Base-by-base conservation (phyloP, 2,329 filamentous ascomycete genomes). In the Periconia sp. region DNA sequence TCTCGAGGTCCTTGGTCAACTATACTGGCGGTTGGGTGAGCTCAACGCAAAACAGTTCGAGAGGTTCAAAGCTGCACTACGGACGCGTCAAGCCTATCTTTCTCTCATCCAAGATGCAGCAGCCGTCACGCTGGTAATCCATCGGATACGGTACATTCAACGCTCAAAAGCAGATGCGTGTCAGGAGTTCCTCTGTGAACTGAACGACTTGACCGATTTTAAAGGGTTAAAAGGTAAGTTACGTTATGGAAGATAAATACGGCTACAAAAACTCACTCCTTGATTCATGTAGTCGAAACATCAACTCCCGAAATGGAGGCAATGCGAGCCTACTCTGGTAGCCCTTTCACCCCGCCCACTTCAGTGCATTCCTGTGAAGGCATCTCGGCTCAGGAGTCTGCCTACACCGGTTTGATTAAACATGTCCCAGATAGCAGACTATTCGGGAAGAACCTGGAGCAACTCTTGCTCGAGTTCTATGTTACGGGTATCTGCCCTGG, bases 11-110 rank as follows among this genome's bases (percentile, higher is more conserved):
- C 62, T 71, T 6, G 69, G 69, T n/a, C 69, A 71, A 44, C 58
- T 70, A 2, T 71, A 70, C 54, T 71, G 69, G 69, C 62, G 69
- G 15, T 48, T 71, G 47, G 68, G 68, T 35, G 69, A 71, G 45
- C 69, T 71, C 51, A 70, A 71, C 58, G 69, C 68, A 50, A 71
- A 69, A 54, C 69, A 70, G 48, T 71, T 70, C 37, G 68, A 71
- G 45, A 70, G 66, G 54, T 69, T 71, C 64, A 71, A 71, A 53
- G 47, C 43, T 6, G 53, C 61, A 27, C 57, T 71, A 8, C 66
- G 68, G 50, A 58, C 61, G 46, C 64, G 66, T 30, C 60, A 63
- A 44, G 54, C 62, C 1, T 71, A 70, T 53, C 47, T 64, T 8
- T 60, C 63, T 14, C 62, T 71, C 31, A 60, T 69, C 17, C 62